These are phyloP conservation scores for Chalara sp. DNA, from an alignment of 2,329 filamentous ascomycete genomes.

Conservation along the genomic window DNA sequence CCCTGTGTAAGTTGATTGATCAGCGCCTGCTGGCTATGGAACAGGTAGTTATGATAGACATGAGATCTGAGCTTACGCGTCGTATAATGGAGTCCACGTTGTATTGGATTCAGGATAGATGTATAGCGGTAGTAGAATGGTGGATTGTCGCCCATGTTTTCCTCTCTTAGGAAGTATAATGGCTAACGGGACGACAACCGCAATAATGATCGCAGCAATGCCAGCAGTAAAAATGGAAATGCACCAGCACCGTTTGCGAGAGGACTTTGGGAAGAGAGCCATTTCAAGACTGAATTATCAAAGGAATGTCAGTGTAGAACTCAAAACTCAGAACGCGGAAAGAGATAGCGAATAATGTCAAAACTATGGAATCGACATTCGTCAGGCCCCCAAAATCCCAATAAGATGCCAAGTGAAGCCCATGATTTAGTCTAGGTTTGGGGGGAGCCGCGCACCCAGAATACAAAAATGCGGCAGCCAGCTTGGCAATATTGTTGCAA, in stretches of 20 bases:
- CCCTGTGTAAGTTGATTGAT: background rate
- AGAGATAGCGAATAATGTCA: background rate
- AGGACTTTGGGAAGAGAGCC: background rate
- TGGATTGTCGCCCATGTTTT: slow-evolving; percentile 1
- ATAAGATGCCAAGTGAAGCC: too few relatives aligned
- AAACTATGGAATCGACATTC: background rate
- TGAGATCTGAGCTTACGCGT: slow-evolving; percentile 6
- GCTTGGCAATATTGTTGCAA: too few relatives aligned
- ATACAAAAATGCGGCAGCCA: too few relatives aligned
- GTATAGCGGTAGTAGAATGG: slow-evolving; percentile 18
- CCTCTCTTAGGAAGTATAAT: background rate
- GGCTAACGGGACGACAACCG: background rate
- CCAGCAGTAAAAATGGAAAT: background rate
- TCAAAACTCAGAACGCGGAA: background rate
- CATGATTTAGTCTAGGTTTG: too few relatives aligned
- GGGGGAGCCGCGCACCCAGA: too few relatives aligned
- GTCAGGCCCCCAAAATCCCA: background rate
- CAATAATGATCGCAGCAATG: background rate
- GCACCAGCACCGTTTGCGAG: background rate
- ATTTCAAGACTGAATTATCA: background rate
- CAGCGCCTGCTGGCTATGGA: background rate
- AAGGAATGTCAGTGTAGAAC: background rate
- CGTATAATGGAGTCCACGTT: slow-evolving; percentile 14
- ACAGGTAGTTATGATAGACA: background rate
- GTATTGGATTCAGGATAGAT: slow-evolving; percentile 12